Evolutionary conservation across 352 stramenopile genomes (phyloP).

Genomic region (Phytophthora pseudosyringae): DNA sequence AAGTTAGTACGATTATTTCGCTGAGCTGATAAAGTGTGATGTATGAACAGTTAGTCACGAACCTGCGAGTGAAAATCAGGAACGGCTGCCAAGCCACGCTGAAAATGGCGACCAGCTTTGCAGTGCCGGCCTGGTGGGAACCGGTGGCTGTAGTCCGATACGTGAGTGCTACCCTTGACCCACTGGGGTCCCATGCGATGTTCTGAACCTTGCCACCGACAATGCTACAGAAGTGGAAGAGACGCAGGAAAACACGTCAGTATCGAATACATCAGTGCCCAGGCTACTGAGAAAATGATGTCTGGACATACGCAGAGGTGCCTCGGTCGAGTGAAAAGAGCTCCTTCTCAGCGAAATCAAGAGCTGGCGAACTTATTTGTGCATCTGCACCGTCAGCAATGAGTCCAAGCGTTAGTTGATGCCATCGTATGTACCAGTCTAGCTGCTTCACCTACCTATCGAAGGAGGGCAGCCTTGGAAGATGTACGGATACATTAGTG

Average conservation of each 20-base stretch:
- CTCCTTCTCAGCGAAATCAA: constrained; percentile 74
- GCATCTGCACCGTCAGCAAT: constrained; percentile 44
- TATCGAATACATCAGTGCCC: not conserved
- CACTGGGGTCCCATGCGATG: constrained; percentile 77
- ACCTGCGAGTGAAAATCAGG: constrained; percentile 79
- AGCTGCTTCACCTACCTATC: constrained; percentile 47
- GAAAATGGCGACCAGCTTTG: constrained; percentile 75
- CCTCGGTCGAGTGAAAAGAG: constrained; percentile 69
- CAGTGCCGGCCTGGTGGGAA: constrained; percentile 39
- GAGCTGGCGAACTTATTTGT: constrained; percentile 71
- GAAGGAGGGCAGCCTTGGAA: constrained; percentile 63
- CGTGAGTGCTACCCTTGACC: constrained; percentile 68
- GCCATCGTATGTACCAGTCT: not conserved
- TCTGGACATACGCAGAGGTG: constrained; percentile 54
- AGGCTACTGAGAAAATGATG: not conserved
- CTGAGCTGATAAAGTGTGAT: not conserved
- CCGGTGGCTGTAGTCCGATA: constrained; percentile 40
- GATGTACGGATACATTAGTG: constrained; percentile 74
- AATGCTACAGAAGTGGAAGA: constrained; percentile 33
- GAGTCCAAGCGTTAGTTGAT: constrained; percentile 1
- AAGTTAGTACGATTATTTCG: constrained; percentile 1
- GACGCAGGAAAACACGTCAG: constrained; percentile 2
- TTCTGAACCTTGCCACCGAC: constrained; percentile 66
- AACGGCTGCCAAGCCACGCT: constrained; percentile 72
- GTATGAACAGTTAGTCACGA: not conserved